Evolutionary conservation across 2,329 filamentous ascomycete species (phyloP), one percentile per base, ranked within the genome.

Genomic region (Colletotrichum navitas): DNA sequence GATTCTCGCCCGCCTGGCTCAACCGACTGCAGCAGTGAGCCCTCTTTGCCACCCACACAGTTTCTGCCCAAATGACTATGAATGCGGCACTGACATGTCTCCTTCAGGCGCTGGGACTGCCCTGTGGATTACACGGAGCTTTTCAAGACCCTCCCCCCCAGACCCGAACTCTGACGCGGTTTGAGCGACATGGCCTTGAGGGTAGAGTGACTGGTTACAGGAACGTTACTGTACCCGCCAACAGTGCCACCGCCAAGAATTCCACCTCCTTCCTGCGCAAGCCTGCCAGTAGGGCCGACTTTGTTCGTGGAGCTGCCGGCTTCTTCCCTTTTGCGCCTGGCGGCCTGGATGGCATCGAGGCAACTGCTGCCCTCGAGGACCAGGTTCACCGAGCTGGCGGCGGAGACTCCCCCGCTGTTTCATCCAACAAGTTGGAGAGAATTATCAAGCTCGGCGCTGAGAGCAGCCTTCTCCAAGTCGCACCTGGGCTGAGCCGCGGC

Each of bases 321-420:
- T 98, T 97, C 83, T 97, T 97, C 71, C 95, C 95, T 0, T 98
- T 98, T 82, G 92, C 94, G 0, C 95, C 95, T 0, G 95, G 95
- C 66, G 96, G 96, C 1, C 82, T 98, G 18, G 95, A 98, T 72
- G 90, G 91, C 1, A 92, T 98, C 29, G 93, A 97, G 80, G 93
- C 93, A 2, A 91, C 94, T 12, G 94, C 95, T 36, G 93, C 93
- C 5, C 86, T 94, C 63, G 95, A 98, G 79, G 93, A 94, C 60
- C 91, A 95, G 77, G 86, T 90, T 45, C 85, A 91, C 24, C 68
- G 61, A 8, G 47, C 32, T 43, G 86, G 87, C 66, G 81, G 73
- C 74, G 77, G 74, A 66, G 83, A 79, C 39, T 81, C 78, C 34
- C 85, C 79, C 74, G 79, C 76, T 72, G 88, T 88, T 12, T 76